phyloP scores from a whole-genome alignment of 306 rosid species.

The Glycyrrhiza uralensis region DNA sequence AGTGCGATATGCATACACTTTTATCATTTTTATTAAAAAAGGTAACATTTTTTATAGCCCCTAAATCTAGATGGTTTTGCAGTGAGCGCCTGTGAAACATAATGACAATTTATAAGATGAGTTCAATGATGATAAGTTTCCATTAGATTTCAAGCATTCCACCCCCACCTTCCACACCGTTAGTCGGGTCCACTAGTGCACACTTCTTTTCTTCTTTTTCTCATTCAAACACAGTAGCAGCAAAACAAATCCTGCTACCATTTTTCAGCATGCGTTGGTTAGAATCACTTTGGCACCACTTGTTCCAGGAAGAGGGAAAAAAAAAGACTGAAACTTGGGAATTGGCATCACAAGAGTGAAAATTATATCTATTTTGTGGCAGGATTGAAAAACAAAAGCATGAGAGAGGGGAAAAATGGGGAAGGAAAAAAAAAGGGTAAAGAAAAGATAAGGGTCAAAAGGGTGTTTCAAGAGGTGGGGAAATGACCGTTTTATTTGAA shows the following conservation, averaged over 20 bases:
- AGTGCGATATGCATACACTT: not conserved
- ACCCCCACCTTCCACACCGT: constrained; percentile 16
- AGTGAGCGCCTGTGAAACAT: constrained; percentile 21
- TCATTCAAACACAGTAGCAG: constrained; percentile 4
- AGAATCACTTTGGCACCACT: not conserved
- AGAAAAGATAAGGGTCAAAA: constrained; percentile 25
- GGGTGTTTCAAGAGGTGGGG: constrained; percentile 35
- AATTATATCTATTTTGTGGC: not conserved
- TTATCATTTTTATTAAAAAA: not conserved
- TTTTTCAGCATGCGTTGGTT: constrained; percentile 4
- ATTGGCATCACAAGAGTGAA: constrained; percentile 6
- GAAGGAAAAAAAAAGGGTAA: not conserved
- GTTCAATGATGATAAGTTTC: constrained; percentile 30
- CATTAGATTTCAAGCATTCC: constrained; percentile 30
- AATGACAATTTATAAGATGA: constrained; percentile 35
- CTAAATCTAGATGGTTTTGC: constrained; percentile 31
- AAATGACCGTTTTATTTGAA: constrained; percentile 65
- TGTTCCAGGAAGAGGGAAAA: not conserved
- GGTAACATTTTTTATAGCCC: not conserved
- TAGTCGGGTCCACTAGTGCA: constrained; percentile 19
- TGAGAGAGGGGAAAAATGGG: not conserved
- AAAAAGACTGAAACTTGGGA: not conserved
- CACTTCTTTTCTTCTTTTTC: not conserved
- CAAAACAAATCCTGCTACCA: not conserved
- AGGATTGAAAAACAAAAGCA: not conserved